These are phyloP conservation scores for Corynascus novoguineensis DNA, from an alignment of 495 filamentous ascomycete species.

Conservation along the genomic window DNA sequence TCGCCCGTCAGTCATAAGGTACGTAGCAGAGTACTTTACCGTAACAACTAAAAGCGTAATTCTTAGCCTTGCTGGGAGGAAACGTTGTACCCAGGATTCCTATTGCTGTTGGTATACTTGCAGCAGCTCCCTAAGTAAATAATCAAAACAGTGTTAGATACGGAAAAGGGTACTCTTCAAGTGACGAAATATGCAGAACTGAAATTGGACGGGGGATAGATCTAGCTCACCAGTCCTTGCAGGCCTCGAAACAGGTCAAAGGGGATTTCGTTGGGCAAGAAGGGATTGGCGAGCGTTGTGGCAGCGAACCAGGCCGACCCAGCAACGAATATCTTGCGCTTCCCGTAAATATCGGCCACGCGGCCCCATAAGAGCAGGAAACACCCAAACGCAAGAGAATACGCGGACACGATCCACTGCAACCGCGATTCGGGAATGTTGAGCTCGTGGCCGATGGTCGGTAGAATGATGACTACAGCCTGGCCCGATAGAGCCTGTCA, in stretches of 20 bases:
- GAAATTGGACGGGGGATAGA: no score
- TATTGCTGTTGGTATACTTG: conserved; percentile 60
- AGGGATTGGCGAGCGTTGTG: conserved; percentile 59
- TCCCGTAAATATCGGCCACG: conserved; percentile 68
- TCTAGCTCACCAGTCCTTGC: conserved; percentile 59
- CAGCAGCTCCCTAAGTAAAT: conserved; percentile 50
- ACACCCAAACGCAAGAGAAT: conserved; percentile 60
- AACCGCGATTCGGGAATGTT: conserved; percentile 50
- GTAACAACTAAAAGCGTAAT: conserved; percentile 54
- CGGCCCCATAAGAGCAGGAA: conserved; percentile 70
- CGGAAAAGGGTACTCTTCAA: no score
- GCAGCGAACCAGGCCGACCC: conserved; percentile 60
- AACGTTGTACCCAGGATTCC: conserved; percentile 59
- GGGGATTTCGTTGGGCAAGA: conserved; percentile 59
- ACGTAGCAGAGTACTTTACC: conserved; percentile 18
- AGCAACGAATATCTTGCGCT: conserved; percentile 60
- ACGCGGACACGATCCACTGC: conserved; percentile 61
- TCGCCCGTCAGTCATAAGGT: not conserved
- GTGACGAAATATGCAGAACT: no score
- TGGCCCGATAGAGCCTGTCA: conserved; percentile 53
- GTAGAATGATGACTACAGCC: conserved; percentile 57
- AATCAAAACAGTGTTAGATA: not conserved
- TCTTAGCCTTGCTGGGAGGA: conserved; percentile 56
- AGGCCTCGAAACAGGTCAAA: conserved; percentile 67
- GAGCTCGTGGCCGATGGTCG: conserved; percentile 50